Percentiles rank a stretch among this genome's conserved stretches.
phyloP scores from a whole-genome alignment of 768 basidiomycete genomes.

The Pulveroboletus ravenelii region DNA sequence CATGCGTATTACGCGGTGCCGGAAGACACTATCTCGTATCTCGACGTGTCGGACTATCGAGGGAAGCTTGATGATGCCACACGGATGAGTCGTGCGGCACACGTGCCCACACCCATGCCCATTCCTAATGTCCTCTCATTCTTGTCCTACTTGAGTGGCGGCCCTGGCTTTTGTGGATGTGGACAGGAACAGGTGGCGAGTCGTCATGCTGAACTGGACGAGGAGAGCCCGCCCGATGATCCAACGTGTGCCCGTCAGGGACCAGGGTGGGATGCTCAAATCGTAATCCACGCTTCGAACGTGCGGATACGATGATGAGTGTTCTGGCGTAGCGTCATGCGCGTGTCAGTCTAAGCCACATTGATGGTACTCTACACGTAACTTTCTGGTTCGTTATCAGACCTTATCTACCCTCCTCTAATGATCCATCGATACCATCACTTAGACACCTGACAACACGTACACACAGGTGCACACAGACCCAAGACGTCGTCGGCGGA shows the following conservation, averaged over 20 bases:
- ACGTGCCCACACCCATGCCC: not conserved
- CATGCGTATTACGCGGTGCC: conserved; percentile 3
- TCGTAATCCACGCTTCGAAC: conserved; percentile 2
- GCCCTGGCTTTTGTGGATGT: not conserved
- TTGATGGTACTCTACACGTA: not conserved
- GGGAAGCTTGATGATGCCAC: not conserved
- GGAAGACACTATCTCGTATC: not conserved
- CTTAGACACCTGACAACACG: not conserved
- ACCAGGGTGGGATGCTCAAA: conserved; percentile 1
- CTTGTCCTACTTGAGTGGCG: not conserved
- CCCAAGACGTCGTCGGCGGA: not conserved
- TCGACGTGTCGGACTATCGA: not conserved
- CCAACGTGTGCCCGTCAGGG: conserved; percentile 6
- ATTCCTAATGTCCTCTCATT: not conserved
- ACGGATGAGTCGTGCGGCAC: not conserved
- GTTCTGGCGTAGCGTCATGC: not conserved
- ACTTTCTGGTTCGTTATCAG: conserved; percentile 17
- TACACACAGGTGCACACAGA: conserved; percentile 1
- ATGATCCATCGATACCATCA: not conserved
- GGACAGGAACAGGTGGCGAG: not conserved
- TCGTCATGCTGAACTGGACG: not conserved
- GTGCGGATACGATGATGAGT: not conserved
- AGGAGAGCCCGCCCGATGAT: not conserved
- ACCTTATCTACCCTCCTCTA: conserved; percentile 10
- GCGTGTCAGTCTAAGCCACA: conserved; percentile 1